phyloP scores from a whole-genome alignment of 73 alveolate species.

The Tetrahymena thermophila region DNA sequence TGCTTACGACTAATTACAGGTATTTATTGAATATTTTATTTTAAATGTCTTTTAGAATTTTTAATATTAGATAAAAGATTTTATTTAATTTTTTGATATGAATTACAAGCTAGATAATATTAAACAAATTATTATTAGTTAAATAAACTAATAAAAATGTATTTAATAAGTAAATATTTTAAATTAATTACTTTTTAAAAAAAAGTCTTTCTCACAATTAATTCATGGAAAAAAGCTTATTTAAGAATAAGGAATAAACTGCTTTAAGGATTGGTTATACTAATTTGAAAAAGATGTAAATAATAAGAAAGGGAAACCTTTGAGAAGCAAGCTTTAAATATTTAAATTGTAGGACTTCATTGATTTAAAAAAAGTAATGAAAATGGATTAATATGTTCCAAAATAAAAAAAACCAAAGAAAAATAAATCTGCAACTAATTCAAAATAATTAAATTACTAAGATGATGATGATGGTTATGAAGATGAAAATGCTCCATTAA shows the following conservation, averaged over 20 bases:
- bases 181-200: background rate
- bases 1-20: background rate
- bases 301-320: background rate
- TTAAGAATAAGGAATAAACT: constrained; percentile 19
- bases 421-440: background rate
- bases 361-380: background rate
- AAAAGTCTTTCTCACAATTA: background rate
- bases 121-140: too few relatives aligned
- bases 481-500: background rate
- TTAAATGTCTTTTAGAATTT: too few relatives aligned
- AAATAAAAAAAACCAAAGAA: background rate
- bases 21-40: background rate
- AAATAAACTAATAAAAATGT: background rate
- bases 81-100: too few relatives aligned
- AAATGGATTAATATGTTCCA: background rate
- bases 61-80: too few relatives aligned
- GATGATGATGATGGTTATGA: background rate
- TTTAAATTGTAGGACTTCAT: background rate
- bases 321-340: background rate
- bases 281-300: background rate
- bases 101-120: too few relatives aligned
- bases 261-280: background rate
- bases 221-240: constrained; percentile 15
- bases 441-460: background rate
- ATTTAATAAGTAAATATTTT: background rate